phyloP scores from a whole-genome alignment of 2,329 filamentous ascomycete genomes.

The Aspergillus terreus region DNA sequence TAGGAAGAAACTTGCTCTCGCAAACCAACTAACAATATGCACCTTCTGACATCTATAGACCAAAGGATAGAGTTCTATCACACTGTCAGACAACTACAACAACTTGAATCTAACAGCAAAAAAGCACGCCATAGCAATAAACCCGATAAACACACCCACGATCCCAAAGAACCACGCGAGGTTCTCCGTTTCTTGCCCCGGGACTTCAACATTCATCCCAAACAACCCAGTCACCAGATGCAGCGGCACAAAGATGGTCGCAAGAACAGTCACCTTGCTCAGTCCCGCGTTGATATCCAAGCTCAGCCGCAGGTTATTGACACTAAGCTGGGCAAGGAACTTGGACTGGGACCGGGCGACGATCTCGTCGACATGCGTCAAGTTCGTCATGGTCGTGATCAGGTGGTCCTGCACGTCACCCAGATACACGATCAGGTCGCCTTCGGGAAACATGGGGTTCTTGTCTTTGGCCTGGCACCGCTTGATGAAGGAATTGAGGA shows the following conservation, averaged over 20 bases:
- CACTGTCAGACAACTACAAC: slow-evolving; percentile 17
- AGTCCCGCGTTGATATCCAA: slow-evolving; percentile 81
- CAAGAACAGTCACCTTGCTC: slow-evolving; percentile 89
- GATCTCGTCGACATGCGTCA: slow-evolving; percentile 95
- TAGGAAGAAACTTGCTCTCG: too few species aligned
- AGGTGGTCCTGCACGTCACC: slow-evolving; percentile 98
- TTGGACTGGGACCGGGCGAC: slow-evolving; percentile 87
- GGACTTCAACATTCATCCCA: slow-evolving; percentile 49
- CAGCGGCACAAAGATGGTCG: slow-evolving; percentile 87
- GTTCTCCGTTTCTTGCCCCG: slow-evolving; percentile 32
- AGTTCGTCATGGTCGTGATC: slow-evolving; percentile 92
- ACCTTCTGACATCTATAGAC: too few species aligned
- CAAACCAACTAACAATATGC: too few species aligned
- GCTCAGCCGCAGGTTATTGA: slow-evolving; percentile 82
- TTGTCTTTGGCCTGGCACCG: slow-evolving; percentile 80
- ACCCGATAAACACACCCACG: slow-evolving; percentile 38
- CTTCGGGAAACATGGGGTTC: slow-evolving; percentile 85
- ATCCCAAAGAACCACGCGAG: slow-evolving; percentile 48
- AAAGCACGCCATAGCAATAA: slow-evolving; percentile 33
- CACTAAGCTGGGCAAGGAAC: slow-evolving; percentile 87
- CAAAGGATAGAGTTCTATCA: too few species aligned
- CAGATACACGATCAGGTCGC: slow-evolving; percentile 91
- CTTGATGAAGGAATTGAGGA: slow-evolving; percentile 94
- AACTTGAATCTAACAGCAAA: slow-evolving; percentile 33
- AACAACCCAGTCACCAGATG: slow-evolving; percentile 71